Conservation (phyloP, 2,329 filamentous ascomycete genomes). For the Aphanocladium album region DNA sequence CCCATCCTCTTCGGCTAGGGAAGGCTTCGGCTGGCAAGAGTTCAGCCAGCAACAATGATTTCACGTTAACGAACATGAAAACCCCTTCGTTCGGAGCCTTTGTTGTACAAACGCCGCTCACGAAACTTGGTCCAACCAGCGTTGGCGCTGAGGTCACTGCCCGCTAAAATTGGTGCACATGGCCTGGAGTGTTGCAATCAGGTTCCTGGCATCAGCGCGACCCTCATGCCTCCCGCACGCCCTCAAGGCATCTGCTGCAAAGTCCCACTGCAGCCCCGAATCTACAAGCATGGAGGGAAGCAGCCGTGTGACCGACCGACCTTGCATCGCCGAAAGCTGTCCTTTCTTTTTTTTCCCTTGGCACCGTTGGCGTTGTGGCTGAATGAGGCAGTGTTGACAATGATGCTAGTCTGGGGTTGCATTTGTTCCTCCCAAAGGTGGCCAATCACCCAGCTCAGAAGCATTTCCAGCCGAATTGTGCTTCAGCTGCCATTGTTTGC, state of each 20-base stretch:
- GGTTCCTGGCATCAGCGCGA: not conserved
- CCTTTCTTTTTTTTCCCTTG: not conserved
- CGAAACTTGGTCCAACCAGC: not conserved
- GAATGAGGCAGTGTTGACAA: not conserved
- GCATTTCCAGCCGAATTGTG: not conserved
- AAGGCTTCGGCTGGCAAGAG: not conserved
- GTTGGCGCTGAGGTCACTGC: not conserved
- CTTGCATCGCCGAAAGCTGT: not conserved
- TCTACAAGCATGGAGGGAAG: not conserved
- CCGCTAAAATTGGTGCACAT: not conserved
- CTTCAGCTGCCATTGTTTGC: slow-evolving; percentile 6
- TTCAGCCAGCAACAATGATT: not conserved
- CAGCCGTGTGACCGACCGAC: not conserved
- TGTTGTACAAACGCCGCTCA: not conserved
- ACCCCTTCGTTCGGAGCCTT: not conserved
- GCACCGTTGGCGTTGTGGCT: not conserved
- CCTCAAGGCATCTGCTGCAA: not conserved
- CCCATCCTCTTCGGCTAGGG: not conserved
- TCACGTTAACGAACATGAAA: not conserved
- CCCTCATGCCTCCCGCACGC: not conserved
- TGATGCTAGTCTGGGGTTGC: slow-evolving; percentile 1
- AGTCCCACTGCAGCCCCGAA: not conserved
- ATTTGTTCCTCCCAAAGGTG: not conserved
- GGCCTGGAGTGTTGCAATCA: not conserved
- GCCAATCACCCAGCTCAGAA: not conserved